Conservation (phyloP, 2,329 filamentous ascomycete genomes). For the Ceratocystiopsis sp. region DNA sequence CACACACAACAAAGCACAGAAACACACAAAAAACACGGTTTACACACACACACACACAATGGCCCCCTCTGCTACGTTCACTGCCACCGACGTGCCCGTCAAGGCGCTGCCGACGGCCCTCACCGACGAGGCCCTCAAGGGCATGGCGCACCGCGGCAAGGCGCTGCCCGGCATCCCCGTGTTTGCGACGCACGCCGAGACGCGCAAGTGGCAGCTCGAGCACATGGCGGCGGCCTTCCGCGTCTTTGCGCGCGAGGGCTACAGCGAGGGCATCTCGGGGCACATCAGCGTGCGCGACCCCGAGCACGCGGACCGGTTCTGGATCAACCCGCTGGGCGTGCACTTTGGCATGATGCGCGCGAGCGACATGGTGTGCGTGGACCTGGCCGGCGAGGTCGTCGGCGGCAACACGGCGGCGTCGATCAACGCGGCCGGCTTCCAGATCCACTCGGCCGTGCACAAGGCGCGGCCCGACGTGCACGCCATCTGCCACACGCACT, state of each 20-base stretch:
- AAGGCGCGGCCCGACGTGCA: conserved; percentile 37
- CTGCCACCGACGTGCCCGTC: too few relatives aligned
- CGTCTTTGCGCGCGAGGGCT: conserved; percentile 41
- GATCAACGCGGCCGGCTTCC: conserved; percentile 40
- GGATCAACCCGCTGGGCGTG: conserved; percentile 42
- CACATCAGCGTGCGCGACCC: conserved; percentile 46
- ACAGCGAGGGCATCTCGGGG: conserved; percentile 42
- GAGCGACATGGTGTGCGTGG: conserved; percentile 39
- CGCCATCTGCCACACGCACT: conserved; percentile 42
- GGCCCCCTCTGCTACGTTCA: too few relatives aligned
- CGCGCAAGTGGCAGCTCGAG: conserved; percentile 11
- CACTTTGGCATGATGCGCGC: conserved; percentile 42
- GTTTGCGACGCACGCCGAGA: conserved; percentile 5
- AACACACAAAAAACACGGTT: too few relatives aligned
- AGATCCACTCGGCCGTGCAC: conserved; percentile 41
- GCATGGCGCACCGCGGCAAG: conserved; percentile 6
- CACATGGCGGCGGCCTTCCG: conserved; percentile 44
- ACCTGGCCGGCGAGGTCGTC: conserved; percentile 34
- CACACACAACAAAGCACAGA: too few relatives aligned
- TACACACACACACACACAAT: background rate
- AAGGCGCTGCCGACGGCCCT: too few relatives aligned
- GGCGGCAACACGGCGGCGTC: conserved; percentile 28
- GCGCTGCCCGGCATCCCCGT: conserved; percentile 5
- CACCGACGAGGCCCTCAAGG: too few relatives aligned
- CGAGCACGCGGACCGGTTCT: conserved; percentile 35